Percentiles rank a stretch among this genome's conserved stretches.
Conservation (phyloP, 345 rosid genomes). For the Capsella bursapastoris region DNA sequence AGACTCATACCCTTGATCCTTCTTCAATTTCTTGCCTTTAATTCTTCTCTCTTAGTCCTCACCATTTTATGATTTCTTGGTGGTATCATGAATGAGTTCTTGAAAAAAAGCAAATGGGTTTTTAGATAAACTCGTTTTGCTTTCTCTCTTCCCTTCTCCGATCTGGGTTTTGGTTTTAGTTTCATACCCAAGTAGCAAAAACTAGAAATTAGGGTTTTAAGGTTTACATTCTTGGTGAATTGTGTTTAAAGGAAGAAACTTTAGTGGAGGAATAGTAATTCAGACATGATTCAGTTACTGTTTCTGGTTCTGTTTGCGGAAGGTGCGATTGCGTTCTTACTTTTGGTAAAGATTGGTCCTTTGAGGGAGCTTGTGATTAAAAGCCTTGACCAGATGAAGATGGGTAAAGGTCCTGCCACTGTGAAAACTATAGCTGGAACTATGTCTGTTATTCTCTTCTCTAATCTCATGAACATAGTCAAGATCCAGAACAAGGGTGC, state of each 20-base stretch:
- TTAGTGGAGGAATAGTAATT: neutral
- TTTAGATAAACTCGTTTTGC: slow-evolving; percentile 13
- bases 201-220: slow-evolving; percentile 5
- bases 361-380: slow-evolving; percentile 89
- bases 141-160: neutral
- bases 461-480: slow-evolving; percentile 79
- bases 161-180: slow-evolving; percentile 32
- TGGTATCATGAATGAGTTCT: slow-evolving; percentile 26
- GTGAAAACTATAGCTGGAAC: slow-evolving; percentile 93
- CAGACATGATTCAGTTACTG: slow-evolving; percentile 82
- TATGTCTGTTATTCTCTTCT: slow-evolving; percentile 81
- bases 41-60: slow-evolving; percentile 24
- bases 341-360: slow-evolving; percentile 85
- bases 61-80: slow-evolving; percentile 36
- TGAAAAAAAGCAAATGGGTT: slow-evolving; percentile 19
- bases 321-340: slow-evolving; percentile 66
- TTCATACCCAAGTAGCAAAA: slow-evolving; percentile 11
- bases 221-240: slow-evolving; percentile 16
- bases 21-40: slow-evolving; percentile 13
- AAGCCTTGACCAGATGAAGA: slow-evolving; percentile 84
- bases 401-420: slow-evolving; percentile 94
- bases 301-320: slow-evolving; percentile 82
- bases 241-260: slow-evolving; percentile 31
- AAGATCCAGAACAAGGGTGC: slow-evolving; percentile 99
- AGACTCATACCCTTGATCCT: neutral